These are phyloP conservation scores for Sextonia rubra DNA, from an alignment of 164 flowering plant species.

Conservation along the genomic window DNA sequence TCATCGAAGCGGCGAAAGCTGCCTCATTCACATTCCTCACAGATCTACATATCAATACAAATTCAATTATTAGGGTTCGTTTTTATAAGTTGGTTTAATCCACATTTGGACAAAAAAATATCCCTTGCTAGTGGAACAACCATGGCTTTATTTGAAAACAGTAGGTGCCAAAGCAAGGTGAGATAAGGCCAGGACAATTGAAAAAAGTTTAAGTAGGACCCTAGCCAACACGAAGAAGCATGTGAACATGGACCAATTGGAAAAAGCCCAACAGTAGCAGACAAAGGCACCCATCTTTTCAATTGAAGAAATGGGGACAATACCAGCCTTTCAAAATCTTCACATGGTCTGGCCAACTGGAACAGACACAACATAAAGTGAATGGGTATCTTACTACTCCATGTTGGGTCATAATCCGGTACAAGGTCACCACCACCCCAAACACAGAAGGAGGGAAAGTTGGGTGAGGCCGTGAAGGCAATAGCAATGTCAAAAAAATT, in stretches of 20 bases:
- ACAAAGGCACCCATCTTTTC: constrained; percentile 6
- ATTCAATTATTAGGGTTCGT: not conserved
- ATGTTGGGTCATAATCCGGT: not conserved
- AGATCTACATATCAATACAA: not conserved
- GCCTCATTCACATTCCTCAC: not conserved
- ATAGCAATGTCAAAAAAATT: not conserved
- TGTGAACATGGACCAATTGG: not conserved
- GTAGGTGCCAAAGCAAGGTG: constrained; percentile 7
- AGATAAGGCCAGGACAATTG: not conserved
- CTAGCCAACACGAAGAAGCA: constrained; percentile 6
- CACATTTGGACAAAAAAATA: not conserved
- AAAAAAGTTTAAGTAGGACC: constrained; percentile 1
- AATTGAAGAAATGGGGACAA: not conserved
- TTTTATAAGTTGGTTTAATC: not conserved
- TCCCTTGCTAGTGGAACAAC: not conserved
- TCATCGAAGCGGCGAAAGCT: too few relatives aligned
- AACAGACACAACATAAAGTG: not conserved
- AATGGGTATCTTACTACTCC: too few relatives aligned
- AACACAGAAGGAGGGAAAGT: not conserved
- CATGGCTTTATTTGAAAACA: constrained; percentile 5
- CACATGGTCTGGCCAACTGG: not conserved
- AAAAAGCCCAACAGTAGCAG: not conserved
- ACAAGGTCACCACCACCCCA: not conserved
- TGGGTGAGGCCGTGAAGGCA: not conserved
- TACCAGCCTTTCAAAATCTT: not conserved